These are phyloP conservation scores for Stachybotrys echinatus DNA, from an alignment of 2,329 filamentous ascomycete genomes.

Conservation along the genomic window DNA sequence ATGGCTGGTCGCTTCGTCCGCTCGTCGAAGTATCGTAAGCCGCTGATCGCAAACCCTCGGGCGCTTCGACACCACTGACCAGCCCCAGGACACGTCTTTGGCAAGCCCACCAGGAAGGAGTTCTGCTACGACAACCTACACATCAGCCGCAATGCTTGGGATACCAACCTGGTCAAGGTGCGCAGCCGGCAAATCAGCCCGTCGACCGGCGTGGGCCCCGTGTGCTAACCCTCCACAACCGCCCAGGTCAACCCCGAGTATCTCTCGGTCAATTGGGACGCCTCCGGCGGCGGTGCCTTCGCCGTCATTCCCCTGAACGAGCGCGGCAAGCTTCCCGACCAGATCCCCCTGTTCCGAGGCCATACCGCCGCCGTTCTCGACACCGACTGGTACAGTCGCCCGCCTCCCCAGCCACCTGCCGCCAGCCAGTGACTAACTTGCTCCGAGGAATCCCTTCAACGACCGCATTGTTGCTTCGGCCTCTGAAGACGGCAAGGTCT, in stretches of 20 bases:
- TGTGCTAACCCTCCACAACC: not conserved
- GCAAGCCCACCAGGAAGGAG: constrained; percentile 91
- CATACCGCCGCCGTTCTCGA: constrained; percentile 95
- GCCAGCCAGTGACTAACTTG: constrained; percentile 9
- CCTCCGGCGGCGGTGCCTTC: constrained; percentile 92
- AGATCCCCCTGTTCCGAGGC: constrained; percentile 89
- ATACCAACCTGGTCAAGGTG: constrained; percentile 97
- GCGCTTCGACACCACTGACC: constrained; percentile 18
- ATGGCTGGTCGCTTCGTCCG: constrained; percentile 64
- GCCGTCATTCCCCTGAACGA: constrained; percentile 90
- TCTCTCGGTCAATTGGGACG: constrained; percentile 97
- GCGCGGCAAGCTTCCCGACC: constrained; percentile 84
- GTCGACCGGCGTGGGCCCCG: not conserved
- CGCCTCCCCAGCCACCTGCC: constrained; percentile 2
- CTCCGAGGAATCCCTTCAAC: constrained; percentile 84
- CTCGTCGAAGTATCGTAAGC: constrained; percentile 64
- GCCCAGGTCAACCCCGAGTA: constrained; percentile 87
- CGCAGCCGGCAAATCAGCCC: constrained; percentile 16
- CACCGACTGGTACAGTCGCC: constrained; percentile 76
- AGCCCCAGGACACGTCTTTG: constrained; percentile 87
- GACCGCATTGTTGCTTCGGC: constrained; percentile 88
- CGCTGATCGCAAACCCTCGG: constrained; percentile 18
- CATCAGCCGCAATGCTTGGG: constrained; percentile 98
- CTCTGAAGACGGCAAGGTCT: constrained; percentile 95
- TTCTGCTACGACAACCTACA: constrained; percentile 98